Percentiles rank a stretch among this genome's conserved stretches.
phyloP scores from a whole-genome alignment of 305 asterid species.

The Fraxinus velutina region DNA sequence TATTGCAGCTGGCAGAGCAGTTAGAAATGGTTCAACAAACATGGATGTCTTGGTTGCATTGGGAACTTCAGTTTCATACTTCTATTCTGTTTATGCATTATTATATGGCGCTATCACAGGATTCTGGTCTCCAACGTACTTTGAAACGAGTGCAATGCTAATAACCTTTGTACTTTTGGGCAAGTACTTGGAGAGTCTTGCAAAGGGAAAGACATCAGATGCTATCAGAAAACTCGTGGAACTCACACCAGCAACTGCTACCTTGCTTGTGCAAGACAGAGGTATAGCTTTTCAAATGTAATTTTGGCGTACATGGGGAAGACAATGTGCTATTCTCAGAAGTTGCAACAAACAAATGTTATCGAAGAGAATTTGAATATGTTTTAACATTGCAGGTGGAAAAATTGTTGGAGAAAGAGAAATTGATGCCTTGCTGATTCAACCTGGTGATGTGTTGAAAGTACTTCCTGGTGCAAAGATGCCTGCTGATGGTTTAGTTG shows the following conservation, averaged over 20 bases:
- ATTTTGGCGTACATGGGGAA: not conserved
- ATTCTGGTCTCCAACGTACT: constrained; percentile 89
- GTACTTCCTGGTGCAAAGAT: constrained; percentile 90
- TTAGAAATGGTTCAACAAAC: constrained; percentile 91
- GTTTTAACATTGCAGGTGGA: constrained; percentile 59
- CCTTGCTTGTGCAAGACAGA: constrained; percentile 64
- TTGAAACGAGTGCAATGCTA: constrained; percentile 97
- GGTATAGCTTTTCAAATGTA: constrained; percentile 39
- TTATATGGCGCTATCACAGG: constrained; percentile 91
- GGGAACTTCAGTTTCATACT: constrained; percentile 96
- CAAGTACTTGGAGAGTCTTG: constrained; percentile 90
- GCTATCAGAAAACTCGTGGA: constrained; percentile 95
- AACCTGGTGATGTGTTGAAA: constrained; percentile 87
- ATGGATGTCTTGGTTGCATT: constrained; percentile 98
- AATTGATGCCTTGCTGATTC: constrained; percentile 86
- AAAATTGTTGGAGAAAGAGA: constrained; percentile 80
- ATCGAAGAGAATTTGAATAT: constrained; percentile 19
- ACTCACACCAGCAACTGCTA: constrained; percentile 92
- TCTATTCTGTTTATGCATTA: constrained; percentile 85
- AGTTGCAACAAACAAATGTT: constrained; percentile 5
- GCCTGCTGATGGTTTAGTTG: constrained; percentile 89
- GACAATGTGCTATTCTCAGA: not conserved
- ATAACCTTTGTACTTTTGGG: constrained; percentile 93
- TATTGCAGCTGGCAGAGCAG: constrained; percentile 95
- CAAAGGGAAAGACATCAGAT: constrained; percentile 96